phyloP scores from a whole-genome alignment of 2,329 filamentous ascomycete genomes.

The Exophiala sp. region DNA sequence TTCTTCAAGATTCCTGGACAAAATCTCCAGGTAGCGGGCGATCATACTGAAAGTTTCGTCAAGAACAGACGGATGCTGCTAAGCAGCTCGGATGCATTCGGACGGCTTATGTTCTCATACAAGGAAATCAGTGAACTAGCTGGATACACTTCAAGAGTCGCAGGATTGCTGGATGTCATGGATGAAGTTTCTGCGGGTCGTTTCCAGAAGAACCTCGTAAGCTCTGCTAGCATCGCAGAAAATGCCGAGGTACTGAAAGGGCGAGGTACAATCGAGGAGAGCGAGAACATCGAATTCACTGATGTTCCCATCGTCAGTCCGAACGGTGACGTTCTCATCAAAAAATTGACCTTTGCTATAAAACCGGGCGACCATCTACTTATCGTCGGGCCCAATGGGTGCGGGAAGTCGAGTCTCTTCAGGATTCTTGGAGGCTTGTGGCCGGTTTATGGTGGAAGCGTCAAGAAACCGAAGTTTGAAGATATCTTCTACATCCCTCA shows the following conservation, averaged over 20 bases:
- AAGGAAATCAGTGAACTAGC: constrained; percentile 95
- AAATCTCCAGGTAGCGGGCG: constrained; percentile 48
- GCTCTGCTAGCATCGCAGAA: constrained; percentile 74
- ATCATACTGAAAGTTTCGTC: constrained; percentile 70
- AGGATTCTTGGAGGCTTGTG: constrained; percentile 92
- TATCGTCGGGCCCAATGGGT: constrained; percentile 94
- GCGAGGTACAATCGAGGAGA: constrained; percentile 77
- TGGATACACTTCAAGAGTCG: constrained; percentile 89
- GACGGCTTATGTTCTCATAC: constrained; percentile 95
- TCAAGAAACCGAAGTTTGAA: constrained; percentile 84
- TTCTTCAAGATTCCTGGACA: constrained; percentile 88
- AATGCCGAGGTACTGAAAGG: constrained; percentile 80
- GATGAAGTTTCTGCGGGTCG: constrained; percentile 84
- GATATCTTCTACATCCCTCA: constrained; percentile 99
- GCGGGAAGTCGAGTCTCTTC: constrained; percentile 94
- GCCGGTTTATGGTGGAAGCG: constrained; percentile 94
- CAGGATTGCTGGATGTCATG: constrained; percentile 87
- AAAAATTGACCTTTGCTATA: constrained; percentile 80
- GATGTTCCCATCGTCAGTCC: constrained; percentile 94
- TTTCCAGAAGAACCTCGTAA: constrained; percentile 96
- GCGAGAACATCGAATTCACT: constrained; percentile 76
- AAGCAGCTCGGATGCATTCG: constrained; percentile 91
- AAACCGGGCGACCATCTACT: constrained; percentile 84
- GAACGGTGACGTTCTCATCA: constrained; percentile 89
- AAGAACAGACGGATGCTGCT: constrained; percentile 91